Base-by-base conservation (phyloP, 2,329 filamentous ascomycete genomes). In the Penicillium sp. region DNA sequence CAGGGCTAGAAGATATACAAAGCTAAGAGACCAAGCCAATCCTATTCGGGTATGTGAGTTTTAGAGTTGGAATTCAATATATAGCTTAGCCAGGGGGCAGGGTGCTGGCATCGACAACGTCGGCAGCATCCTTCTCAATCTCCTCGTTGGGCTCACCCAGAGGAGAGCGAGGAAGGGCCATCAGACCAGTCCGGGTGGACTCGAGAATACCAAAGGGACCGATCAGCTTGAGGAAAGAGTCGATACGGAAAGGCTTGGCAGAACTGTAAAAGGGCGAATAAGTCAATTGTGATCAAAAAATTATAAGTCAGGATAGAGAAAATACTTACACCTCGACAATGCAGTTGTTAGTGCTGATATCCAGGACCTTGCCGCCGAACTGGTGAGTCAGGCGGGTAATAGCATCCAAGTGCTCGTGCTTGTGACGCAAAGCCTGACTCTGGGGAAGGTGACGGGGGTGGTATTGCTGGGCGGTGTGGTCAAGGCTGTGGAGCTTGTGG, bases 301-400 rank as follows among this genome's bases (percentile, higher is more conserved):
- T 12, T 9, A 28, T 11, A 16, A 37, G 38, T 33, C 38, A 44
- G 22, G 14, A 37, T 2, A 42, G 30, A 37, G 33, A n/a, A 11
- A 22, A 38, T 30, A 84, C 89, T 83, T 84, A 93, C 90, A 99
- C 77, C 77, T 99, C 94, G 57, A 99, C 92, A 74, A 97, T 97
- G 78, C 94, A 97, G 79, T 95, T 97, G 77, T 90, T 97, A 50
- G 90, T 97, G 81, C 91, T 96, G 68, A 99, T 97, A 75, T 99
- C 94, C 67, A 99, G 77, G 26, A 99, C 90, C 80, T 99, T 99
- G 62, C 94, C 94, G 55, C 92, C 92, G 69, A 99, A 99, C 71
- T 99, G 94, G 78, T 99, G 94, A 17, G 93, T 88, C 72, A 99
- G 86, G 76, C 96, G 94, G 54, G 94, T 99, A 69, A 99, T 96